Conservation (phyloP, 2,329 filamentous ascomycete species). For the Talaromyces sp. region DNA sequence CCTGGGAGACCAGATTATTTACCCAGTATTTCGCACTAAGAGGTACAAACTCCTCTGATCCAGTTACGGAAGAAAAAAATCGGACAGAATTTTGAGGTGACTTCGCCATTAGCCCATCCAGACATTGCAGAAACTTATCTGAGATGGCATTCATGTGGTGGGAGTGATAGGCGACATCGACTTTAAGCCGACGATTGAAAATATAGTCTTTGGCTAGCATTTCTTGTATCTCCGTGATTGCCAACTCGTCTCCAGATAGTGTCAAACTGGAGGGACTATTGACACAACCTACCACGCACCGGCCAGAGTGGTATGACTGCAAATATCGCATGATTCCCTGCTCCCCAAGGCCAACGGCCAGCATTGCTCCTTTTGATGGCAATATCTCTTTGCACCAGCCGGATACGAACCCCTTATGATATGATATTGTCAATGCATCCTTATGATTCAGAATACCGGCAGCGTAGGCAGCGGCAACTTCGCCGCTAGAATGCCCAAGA, state of each 20-base stretch:
- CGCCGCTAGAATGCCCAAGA: constrained; percentile 47
- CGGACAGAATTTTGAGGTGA: background rate
- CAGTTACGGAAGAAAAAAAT: constrained; percentile 19
- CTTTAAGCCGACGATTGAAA: constrained; percentile 34
- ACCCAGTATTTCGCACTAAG: constrained; percentile 32
- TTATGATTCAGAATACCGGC: constrained; percentile 31
- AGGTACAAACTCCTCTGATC: background rate
- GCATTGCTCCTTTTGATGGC: constrained; percentile 27
- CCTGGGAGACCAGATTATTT: constrained; percentile 32
- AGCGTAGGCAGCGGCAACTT: constrained; percentile 47
- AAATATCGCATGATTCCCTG: constrained; percentile 27
- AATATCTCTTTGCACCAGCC: background rate
- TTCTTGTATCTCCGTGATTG: constrained; percentile 24
- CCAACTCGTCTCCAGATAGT: constrained; percentile 36
- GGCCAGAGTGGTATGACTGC: constrained; percentile 11
- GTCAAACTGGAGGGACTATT: constrained; percentile 41
- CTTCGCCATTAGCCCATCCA: background rate
- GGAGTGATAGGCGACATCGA: constrained; percentile 41
- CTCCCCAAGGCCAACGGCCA: constrained; percentile 27
- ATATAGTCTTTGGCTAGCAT: constrained; percentile 26
- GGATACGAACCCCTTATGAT: background rate
- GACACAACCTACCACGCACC: constrained; percentile 24
- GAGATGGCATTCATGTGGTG: constrained; percentile 38
- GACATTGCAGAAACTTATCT: background rate
- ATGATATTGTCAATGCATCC: constrained; percentile 21